These are phyloP conservation scores for Aspergillus affinis DNA, from an alignment of 495 filamentous ascomycete genomes.

Conservation along the genomic window DNA sequence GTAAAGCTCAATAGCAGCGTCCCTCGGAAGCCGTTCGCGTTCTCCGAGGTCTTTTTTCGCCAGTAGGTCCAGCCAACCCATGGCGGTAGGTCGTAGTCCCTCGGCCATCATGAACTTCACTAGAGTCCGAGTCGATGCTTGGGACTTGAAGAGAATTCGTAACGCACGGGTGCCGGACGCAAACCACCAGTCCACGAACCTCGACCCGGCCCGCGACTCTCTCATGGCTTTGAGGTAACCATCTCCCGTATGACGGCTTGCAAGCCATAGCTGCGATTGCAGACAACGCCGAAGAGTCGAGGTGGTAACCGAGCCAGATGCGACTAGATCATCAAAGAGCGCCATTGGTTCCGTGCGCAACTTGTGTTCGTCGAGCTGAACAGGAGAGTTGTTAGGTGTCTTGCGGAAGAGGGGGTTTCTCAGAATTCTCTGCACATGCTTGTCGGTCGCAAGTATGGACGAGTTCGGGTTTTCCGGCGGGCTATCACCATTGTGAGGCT, in stretches of 20 bases:
- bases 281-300: constrained; percentile 27
- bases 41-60: constrained; percentile 29
- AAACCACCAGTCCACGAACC: constrained; percentile 42
- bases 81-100: constrained; percentile 31
- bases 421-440: constrained; percentile 65
- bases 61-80: constrained; percentile 37
- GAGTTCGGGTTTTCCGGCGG: constrained; percentile 25
- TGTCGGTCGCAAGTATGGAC: constrained; percentile 44
- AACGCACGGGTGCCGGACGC: constrained; percentile 33
- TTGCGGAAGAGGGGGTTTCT: constrained; percentile 62
- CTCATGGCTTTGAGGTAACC: constrained; percentile 31
- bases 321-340: constrained; percentile 41
- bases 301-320: constrained; percentile 35
- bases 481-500: constrained; percentile 9
- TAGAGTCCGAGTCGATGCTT: constrained; percentile 16
- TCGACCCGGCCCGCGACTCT: constrained; percentile 33
- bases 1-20: constrained; percentile 22
- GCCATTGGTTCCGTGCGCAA: constrained; percentile 37
- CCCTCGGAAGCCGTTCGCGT: constrained; percentile 26
- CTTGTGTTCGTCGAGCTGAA: constrained; percentile 16
- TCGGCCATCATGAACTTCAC: constrained; percentile 45
- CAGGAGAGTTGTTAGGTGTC: constrained; percentile 23
- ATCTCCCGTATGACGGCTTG: constrained; percentile 17
- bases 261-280: constrained; percentile 34
- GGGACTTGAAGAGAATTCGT: constrained; percentile 29